These are phyloP conservation scores for Phytophthora syringae DNA, from an alignment of 352 stramenopile species.

Conservation along the genomic window DNA sequence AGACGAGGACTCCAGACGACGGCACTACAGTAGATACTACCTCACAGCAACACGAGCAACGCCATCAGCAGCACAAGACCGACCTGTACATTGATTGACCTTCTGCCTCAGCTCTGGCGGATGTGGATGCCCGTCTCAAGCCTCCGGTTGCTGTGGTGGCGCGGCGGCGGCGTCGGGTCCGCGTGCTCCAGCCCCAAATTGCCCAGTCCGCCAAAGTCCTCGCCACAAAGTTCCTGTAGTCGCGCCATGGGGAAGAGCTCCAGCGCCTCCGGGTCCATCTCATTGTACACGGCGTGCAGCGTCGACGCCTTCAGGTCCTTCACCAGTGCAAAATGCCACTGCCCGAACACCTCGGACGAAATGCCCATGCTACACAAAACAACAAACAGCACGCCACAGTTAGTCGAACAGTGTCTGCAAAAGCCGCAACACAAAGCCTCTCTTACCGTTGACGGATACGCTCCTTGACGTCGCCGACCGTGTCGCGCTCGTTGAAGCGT, in stretches of 20 bases:
- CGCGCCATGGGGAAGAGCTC: constrained; percentile 65
- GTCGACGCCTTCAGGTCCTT: constrained; percentile 80
- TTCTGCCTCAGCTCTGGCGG: constrained; percentile 75
- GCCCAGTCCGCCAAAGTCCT: constrained; percentile 57
- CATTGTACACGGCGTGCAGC: constrained; percentile 57
- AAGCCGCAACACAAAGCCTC: neutral
- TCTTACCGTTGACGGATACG: constrained; percentile 69
- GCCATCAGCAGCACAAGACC: constrained; percentile 11
- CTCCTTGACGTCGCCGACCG: constrained; percentile 68
- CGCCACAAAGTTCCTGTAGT: constrained; percentile 65
- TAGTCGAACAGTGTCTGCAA: constrained; percentile 15
- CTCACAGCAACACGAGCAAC: constrained; percentile 11
- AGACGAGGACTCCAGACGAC: constrained; percentile 23
- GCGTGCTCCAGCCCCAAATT: constrained; percentile 79
- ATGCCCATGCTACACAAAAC: constrained; percentile 63
- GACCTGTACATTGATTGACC: constrained; percentile 12
- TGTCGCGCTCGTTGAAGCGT: constrained; percentile 73
- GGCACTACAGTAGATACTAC: constrained; percentile 6
- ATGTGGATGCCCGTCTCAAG: constrained; percentile 88
- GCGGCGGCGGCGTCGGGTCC: constrained; percentile 48
- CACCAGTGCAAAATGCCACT: constrained; percentile 79
- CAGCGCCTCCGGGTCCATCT: constrained; percentile 63
- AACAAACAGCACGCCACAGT: neutral
- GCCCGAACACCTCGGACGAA: constrained; percentile 64
- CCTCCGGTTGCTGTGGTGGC: constrained; percentile 51